Evolutionary conservation across 164 flowering plant genomes (phyloP).

Genomic region (Echeveria elegans): DNA sequence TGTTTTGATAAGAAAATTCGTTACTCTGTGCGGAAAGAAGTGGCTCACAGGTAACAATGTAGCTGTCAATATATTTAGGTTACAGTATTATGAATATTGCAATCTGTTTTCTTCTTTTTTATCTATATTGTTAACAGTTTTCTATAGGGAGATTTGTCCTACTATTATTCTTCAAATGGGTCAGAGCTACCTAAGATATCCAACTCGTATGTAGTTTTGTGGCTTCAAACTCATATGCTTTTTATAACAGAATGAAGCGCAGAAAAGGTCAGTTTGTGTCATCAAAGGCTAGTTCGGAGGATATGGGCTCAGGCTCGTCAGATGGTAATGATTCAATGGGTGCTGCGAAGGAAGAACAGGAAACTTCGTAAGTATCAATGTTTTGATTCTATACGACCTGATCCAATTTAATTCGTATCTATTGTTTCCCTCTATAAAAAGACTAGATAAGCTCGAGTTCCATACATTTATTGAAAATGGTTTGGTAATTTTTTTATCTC

Average conservation of each 20-base stretch:
- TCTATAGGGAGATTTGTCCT: no score
- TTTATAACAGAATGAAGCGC: constrained; percentile 40
- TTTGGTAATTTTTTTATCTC: background rate
- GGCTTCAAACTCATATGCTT: background rate
- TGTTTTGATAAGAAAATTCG: constrained; percentile 71
- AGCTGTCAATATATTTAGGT: no score
- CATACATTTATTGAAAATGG: background rate
- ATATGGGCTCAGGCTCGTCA: constrained; percentile 8
- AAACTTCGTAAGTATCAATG: constrained; percentile 29
- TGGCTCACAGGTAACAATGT: constrained; percentile 48
- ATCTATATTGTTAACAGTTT: no score
- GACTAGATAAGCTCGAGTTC: background rate
- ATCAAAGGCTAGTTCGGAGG: constrained; percentile 26
- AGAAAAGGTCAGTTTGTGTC: constrained; percentile 57
- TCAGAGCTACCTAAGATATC: background rate
- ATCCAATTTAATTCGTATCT: background rate
- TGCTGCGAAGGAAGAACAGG: constrained; percentile 28
- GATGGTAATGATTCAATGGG: constrained; percentile 24
- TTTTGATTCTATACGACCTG: no score
- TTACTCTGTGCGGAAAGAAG: constrained; percentile 69
- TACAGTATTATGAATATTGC: background rate
- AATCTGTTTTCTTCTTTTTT: background rate
- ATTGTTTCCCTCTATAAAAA: no score
- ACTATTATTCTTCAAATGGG: no score
- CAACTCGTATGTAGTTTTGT: no score